Conservation (phyloP, 352 stramenopile species). For the Phytophthora tentaculata region DNA sequence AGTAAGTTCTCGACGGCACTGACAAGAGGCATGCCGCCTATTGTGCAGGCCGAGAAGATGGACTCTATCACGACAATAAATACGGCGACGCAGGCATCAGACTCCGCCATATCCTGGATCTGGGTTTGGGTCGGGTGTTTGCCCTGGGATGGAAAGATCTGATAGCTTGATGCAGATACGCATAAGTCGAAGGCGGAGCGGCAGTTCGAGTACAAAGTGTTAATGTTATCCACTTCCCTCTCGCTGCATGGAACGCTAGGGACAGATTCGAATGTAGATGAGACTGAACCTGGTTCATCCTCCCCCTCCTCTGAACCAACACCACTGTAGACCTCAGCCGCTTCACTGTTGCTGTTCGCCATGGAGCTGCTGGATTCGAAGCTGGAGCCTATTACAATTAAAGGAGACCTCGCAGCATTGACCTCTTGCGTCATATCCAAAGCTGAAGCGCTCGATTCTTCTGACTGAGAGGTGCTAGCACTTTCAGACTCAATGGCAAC, state of each 20-base stretch:
- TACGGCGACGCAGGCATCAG: constrained; percentile 55
- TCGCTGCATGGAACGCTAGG: constrained; percentile 47
- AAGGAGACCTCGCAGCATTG: not conserved
- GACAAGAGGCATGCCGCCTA: constrained; percentile 57
- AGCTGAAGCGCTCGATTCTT: constrained; percentile 11
- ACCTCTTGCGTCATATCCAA: constrained; percentile 7
- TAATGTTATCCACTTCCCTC: constrained; percentile 47
- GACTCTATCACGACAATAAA: constrained; percentile 61
- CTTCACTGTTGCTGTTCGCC: not conserved
- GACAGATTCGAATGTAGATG: constrained; percentile 53
- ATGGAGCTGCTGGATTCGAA: constrained; percentile 8
- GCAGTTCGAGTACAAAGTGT: constrained; percentile 66
- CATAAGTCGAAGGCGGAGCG: constrained; percentile 63
- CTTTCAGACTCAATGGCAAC: not conserved
- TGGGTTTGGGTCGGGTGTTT: constrained; percentile 53
- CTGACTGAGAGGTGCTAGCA: constrained; percentile 1
- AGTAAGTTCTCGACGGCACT: constrained; percentile 60
- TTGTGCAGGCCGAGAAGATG: constrained; percentile 57
- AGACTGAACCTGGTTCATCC: constrained; percentile 38
- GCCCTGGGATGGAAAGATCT: constrained; percentile 67
- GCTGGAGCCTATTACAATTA: not conserved
- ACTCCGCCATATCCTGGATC: constrained; percentile 56
- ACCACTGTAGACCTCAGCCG: not conserved
- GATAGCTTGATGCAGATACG: constrained; percentile 56
- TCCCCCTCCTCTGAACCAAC: not conserved